Conservation (phyloP, 75 land plant species). For the Selaginella moellendorffii region DNA sequence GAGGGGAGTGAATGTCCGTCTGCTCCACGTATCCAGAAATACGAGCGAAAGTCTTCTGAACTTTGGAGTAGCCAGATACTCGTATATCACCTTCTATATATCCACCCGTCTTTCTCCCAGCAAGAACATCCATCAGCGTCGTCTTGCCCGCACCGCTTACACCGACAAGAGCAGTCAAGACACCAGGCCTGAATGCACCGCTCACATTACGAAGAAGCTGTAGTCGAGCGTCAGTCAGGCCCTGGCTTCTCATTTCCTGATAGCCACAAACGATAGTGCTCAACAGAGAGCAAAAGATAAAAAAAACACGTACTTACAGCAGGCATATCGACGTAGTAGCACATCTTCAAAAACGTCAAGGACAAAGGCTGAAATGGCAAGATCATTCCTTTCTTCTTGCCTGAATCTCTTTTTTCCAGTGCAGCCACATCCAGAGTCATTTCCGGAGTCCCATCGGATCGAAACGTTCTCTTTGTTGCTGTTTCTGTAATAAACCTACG, state of each 20-base stretch:
- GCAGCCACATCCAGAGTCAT: not conserved
- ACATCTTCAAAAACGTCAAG: not conserved
- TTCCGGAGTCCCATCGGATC: not conserved
- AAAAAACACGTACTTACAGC: not conserved
- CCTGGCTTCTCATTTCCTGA: not conserved
- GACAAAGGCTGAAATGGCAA: not conserved
- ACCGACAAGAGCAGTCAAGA: not conserved
- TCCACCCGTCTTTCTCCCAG: not conserved
- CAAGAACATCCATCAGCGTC: not conserved
- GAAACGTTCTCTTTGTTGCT: not conserved
- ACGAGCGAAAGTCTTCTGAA: slow-evolving; percentile 3
- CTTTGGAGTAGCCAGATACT: slow-evolving; percentile 3
- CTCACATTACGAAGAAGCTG: not conserved
- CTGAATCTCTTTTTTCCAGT: not conserved
- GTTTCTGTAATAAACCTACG: not conserved
- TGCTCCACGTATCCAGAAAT: slow-evolving; percentile 9
- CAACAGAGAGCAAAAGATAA: not conserved
- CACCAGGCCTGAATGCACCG: not conserved
- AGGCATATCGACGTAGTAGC: not conserved
- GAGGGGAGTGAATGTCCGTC: slow-evolving; percentile 8
- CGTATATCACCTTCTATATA: slow-evolving; percentile 7
- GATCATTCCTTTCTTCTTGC: not conserved
- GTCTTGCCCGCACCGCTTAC: not conserved
- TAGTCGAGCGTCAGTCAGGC: not conserved
- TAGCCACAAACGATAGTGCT: not conserved